Base-by-base conservation (phyloP, 495 filamentous ascomycete species). In the Margaritispora aquatica region DNA sequence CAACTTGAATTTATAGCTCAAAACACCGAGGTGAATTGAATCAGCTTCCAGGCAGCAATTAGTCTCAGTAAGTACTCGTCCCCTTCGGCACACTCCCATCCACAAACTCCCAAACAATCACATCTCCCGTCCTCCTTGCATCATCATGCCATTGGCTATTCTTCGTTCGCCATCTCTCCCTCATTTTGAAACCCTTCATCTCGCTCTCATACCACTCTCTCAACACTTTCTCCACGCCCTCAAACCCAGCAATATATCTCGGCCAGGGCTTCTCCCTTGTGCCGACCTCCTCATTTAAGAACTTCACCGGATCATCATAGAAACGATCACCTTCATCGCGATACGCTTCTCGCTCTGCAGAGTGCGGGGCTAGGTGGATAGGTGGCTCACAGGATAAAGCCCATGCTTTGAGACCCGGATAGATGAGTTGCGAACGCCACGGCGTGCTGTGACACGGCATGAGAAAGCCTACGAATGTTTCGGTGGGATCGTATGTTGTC, bases 391-490 rank as follows among this genome's bases (percentile, higher is more conserved):
- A 98, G 9, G 87, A 87, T 11, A 97, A 77, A 0, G 94, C 93
- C 83, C 93, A 92, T 2, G 91, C 90, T 56, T 84, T 73, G 26
- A 96, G 84, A 47, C 74, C 72, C 0, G 89, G 81, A 65, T 90
- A 80, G 38, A 92, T 77, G 29, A 97, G 79, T 67, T 92, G 90
- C 5, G 86, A 89, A 58, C 90, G 88, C 95, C 94, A 98, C n/a
- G 94, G 93, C 9, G 92, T 97, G 63, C 88, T 88, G 76, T 98
- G 95, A 73, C 94, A 98, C 17, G 95, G 94, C 80, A 94, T 96
- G n/a, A 98, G 79, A 73, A 97, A 97, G 2, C 86, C 89, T 7
- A 84, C 87, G 36, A 89, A 90, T 26, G 87, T 84, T 34, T 79
- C 73, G 34, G 68, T 47, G 27, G 76, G 73, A 38, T 70, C 51